Base-by-base conservation (phyloP, 176 grass and related monocot species). In the Cenchrus americanus region DNA sequence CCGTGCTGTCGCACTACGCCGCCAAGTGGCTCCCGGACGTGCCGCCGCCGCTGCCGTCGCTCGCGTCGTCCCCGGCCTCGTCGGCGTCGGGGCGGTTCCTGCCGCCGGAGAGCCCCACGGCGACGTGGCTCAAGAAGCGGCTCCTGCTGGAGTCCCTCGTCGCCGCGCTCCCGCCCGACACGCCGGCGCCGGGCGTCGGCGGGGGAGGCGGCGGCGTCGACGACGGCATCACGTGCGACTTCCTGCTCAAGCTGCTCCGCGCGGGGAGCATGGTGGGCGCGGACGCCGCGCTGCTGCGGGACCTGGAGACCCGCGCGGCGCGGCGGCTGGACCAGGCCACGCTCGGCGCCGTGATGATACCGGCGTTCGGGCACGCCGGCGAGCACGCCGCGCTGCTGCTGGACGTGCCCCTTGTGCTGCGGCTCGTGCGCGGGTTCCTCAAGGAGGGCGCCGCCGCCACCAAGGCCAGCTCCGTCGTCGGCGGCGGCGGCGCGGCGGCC, bases 1-100 rank as follows among this genome's bases (percentile, higher is more conserved):
- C 92, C 23, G 89, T 98, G 71, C 81, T 95, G 43, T 98, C 95
- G 21, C 88, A 91, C 83, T 98, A 98, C 68, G 92, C 95, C 66
- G 84, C 92, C 47, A 89, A 95, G 78, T 98, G 96, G 96, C 87
- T 98, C 53, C 93, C 93, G 14, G 96, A 98, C 79, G 89, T 94
- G 62, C 75, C n/a, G 55, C 10, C 87, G 21, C 52, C 84, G 27
- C 63, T 84, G 11, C 75, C n/a, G 42, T 6, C 87, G 21, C 52
- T 84, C 26, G 69, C 87, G 11, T 21, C 81, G 42, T 74, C 85
- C 1, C n/a, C 81, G 43, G 71, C 93, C 11, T 54, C 91, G 14
- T 89, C 94, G 0, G 81, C 80, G 1, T 88, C 84, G 9, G 83
- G 83, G 44, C 80, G 61, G 66, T 91, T 86, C 93, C 87, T 85